A percentile compares a stretch with the other conserved stretches of the same genome.
Conservation (phyloP, 805 yeast species). For the Pichia paraexigua region DNA sequence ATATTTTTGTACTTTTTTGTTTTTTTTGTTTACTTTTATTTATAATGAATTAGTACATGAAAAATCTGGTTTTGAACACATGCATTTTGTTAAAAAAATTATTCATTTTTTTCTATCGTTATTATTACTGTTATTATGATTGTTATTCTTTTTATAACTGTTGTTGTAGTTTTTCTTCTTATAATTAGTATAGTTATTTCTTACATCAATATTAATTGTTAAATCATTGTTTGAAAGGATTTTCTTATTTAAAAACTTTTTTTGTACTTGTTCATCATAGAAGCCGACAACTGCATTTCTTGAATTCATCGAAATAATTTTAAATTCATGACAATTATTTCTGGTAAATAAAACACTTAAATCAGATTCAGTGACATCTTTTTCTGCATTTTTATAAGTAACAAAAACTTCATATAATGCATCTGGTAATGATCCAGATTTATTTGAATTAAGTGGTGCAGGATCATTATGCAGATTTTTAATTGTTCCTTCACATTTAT, state of each 20-base stretch:
- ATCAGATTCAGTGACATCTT: not conserved
- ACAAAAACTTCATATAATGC: conserved; percentile 3
- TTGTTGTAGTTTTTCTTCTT: not conserved
- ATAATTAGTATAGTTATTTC: not conserved
- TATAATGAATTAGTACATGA: not conserved
- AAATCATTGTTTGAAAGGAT: not conserved
- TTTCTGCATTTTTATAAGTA: not conserved
- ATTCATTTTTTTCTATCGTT: not conserved
- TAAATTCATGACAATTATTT: not conserved
- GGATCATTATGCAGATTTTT: not conserved
- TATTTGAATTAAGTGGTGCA: not conserved
- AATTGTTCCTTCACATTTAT: not conserved
- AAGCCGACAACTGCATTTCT: conserved; percentile 6
- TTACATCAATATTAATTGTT: not conserved
- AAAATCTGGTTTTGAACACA: not conserved
- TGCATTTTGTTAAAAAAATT: not conserved
- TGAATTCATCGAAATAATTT: not conserved
- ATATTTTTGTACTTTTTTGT: too few species aligned
- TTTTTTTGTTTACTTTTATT: not conserved
- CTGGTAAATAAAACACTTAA: not conserved
- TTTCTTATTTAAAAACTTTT: not conserved
- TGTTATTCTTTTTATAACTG: not conserved
- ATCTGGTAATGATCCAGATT: not conserved
- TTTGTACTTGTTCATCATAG: not conserved
- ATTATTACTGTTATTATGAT: not conserved